Evolutionary conservation across 2,329 filamentous ascomycete species (phyloP).

Genomic region (Meredithiella fracta): DNA sequence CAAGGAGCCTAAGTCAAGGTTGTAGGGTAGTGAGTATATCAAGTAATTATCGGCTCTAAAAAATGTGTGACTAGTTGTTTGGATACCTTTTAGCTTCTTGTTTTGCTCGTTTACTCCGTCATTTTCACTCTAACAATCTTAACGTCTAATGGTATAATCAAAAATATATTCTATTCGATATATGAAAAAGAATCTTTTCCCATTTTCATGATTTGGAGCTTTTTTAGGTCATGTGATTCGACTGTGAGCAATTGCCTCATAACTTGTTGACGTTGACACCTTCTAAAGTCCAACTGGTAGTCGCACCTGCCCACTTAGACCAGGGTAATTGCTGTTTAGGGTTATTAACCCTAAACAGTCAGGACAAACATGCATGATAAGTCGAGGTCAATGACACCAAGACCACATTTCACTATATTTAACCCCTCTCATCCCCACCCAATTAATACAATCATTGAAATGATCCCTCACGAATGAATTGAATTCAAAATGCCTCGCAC

Average conservation of each 20-base stretch:
- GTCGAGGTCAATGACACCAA: not conserved
- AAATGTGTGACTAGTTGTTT: not conserved
- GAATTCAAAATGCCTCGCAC: not conserved
- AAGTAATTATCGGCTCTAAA: not conserved
- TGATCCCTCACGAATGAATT: not conserved
- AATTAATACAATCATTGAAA: not conserved
- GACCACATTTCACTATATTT: not conserved
- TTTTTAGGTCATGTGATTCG: too few relatives aligned
- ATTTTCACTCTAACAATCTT: not conserved
- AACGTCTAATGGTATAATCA: not conserved
- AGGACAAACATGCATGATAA: not conserved
- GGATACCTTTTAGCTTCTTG: not conserved
- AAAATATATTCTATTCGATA: not conserved
- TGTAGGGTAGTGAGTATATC: not conserved
- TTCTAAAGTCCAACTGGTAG: not conserved
- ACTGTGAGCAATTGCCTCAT: too few relatives aligned
- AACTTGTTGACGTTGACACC: not conserved
- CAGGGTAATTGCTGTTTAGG: not conserved
- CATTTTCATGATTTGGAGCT: not conserved
- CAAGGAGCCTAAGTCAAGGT: slow-evolving; percentile 2
- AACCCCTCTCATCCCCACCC: too few relatives aligned
- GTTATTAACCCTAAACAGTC: not conserved
- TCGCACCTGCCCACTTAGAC: not conserved
- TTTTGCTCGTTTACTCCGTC: not conserved
- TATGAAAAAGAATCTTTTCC: not conserved